These are phyloP conservation scores for Plicaturopsis crispa DNA, from an alignment of 768 basidiomycete species.

Conservation along the genomic window DNA sequence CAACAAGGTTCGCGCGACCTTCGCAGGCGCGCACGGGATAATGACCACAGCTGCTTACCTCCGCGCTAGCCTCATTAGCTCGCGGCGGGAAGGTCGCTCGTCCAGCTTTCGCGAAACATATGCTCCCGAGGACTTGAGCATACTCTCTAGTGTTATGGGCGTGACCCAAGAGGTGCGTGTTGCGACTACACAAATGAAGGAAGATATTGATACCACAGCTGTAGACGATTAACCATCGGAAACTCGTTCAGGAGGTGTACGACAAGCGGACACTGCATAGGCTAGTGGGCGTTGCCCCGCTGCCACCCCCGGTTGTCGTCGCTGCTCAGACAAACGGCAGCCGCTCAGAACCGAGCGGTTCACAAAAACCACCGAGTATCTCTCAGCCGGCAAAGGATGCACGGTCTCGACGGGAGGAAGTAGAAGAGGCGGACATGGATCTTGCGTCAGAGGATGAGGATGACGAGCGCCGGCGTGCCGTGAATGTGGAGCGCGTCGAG, in stretches of 20 bases:
- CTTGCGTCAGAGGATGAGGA: slow-evolving; percentile 18
- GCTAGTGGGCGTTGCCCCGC: slow-evolving; percentile 43
- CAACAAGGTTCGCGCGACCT: slow-evolving; percentile 68
- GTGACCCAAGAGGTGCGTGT: slow-evolving; percentile 72
- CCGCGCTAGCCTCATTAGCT: slow-evolving; percentile 52
- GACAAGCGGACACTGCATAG: slow-evolving; percentile 50
- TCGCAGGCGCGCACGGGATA: slow-evolving; percentile 76
- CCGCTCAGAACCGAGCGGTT: slow-evolving; percentile 1
- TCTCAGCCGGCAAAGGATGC: background rate
- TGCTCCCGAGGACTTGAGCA: slow-evolving; percentile 63
- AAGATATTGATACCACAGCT: slow-evolving; percentile 2
- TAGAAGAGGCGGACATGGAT: slow-evolving; percentile 25
- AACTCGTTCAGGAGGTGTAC: slow-evolving; percentile 63
- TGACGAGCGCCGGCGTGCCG: slow-evolving; percentile 14
- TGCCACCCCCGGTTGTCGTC: slow-evolving; percentile 10
- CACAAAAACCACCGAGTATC: slow-evolving; percentile 3
- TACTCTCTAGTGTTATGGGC: slow-evolving; percentile 72
- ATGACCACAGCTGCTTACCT: slow-evolving; percentile 69
- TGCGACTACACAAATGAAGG: background rate
- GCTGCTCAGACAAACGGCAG: slow-evolving; percentile 12
- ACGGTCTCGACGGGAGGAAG: slow-evolving; percentile 2
- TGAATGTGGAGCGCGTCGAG: slow-evolving; percentile 7
- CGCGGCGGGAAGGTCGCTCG: slow-evolving; percentile 44
- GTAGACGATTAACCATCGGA: slow-evolving; percentile 71
- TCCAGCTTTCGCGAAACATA: slow-evolving; percentile 34